Conservation (phyloP, 2,329 filamentous ascomycete genomes). For the Chalaropsis ovoidea region DNA sequence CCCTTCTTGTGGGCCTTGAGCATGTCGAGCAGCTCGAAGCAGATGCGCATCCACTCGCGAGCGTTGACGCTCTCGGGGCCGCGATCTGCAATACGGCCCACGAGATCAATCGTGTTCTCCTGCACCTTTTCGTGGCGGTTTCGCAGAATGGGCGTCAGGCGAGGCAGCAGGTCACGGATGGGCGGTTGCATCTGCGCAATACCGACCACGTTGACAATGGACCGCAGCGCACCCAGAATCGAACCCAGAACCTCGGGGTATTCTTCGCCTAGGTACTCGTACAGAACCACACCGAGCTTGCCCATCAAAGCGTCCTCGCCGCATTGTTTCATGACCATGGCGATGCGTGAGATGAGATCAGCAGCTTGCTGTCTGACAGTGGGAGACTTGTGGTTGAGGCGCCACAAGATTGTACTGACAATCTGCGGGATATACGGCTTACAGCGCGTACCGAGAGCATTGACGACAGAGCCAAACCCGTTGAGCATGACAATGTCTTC, state of each 20-base stretch:
- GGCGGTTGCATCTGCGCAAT: constrained; percentile 98
- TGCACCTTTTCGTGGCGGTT: constrained; percentile 99
- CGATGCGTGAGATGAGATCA: constrained; percentile 91
- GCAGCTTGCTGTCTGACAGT: constrained; percentile 95
- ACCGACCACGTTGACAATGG: constrained; percentile 94
- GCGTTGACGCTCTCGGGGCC: constrained; percentile 95
- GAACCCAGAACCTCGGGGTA: constrained; percentile 96
- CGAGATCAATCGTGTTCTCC: constrained; percentile 96
- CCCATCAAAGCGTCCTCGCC: constrained; percentile 93
- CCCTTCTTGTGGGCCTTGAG: constrained; percentile 99
- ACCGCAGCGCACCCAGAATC: constrained; percentile 86
- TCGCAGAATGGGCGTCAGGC: constrained; percentile 91
- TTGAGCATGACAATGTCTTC: constrained; percentile 95
- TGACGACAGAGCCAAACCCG: constrained; percentile 94
- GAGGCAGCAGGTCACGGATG: constrained; percentile 88
- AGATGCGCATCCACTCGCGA: constrained; percentile 99
- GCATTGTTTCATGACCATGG: constrained; percentile 98
- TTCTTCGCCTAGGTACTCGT: constrained; percentile 97
- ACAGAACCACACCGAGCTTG: constrained; percentile 86
- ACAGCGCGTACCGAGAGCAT: constrained; percentile 83
- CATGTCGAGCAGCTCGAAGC: constrained; percentile 98
- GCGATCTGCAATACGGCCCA: constrained; percentile 93
- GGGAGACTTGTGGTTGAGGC: constrained; percentile 94
- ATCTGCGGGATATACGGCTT: constrained; percentile 97
- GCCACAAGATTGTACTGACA: constrained; percentile 90